These are phyloP conservation scores for Trichothecium sympodiale DNA, from an alignment of 2,329 filamentous ascomycete species.

Conservation along the genomic window DNA sequence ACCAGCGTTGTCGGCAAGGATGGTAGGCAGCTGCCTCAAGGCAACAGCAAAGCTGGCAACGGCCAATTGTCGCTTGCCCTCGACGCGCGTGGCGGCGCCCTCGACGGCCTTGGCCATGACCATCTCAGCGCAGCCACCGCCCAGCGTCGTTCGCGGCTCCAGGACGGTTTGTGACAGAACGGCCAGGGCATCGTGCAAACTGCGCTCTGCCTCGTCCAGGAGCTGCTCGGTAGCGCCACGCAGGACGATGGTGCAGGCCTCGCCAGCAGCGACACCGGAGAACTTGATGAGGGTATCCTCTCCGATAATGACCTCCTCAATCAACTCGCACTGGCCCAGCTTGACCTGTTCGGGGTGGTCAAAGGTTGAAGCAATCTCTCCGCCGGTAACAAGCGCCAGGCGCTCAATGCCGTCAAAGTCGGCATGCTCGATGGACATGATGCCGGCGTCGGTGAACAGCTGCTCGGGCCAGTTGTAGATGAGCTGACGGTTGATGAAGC, in stretches of 20 bases:
- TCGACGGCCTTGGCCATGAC: conserved; percentile 98
- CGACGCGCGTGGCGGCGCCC: conserved; percentile 81
- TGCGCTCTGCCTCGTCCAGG: conserved; percentile 91
- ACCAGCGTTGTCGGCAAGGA: conserved; percentile 93
- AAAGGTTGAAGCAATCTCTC: conserved; percentile 95
- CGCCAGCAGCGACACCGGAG: conserved; percentile 84
- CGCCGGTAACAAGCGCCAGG: conserved; percentile 86
- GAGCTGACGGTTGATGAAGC: conserved; percentile 97
- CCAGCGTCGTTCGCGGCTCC: conserved; percentile 87
- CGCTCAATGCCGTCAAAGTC: conserved; percentile 98
- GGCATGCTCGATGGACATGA: conserved; percentile 97
- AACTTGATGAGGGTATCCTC: conserved; percentile 97
- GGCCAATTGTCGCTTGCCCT: conserved; percentile 92
- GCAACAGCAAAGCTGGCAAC: conserved; percentile 84
- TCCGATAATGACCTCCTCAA: conserved; percentile 96
- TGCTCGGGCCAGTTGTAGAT: conserved; percentile 99
- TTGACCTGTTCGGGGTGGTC: conserved; percentile 97
- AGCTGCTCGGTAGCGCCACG: conserved; percentile 95
- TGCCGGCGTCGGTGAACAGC: conserved; percentile 93
- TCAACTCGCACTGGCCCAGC: conserved; percentile 86
- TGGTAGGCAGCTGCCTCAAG: conserved; percentile 86
- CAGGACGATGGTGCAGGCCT: conserved; percentile 93
- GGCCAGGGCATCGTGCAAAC: conserved; percentile 88
- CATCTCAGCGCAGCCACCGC: conserved; percentile 96
- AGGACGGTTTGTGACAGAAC: conserved; percentile 94